phyloP scores from a whole-genome alignment of 1,139 yeast species.

The Kluyveromyces sp. region DNA sequence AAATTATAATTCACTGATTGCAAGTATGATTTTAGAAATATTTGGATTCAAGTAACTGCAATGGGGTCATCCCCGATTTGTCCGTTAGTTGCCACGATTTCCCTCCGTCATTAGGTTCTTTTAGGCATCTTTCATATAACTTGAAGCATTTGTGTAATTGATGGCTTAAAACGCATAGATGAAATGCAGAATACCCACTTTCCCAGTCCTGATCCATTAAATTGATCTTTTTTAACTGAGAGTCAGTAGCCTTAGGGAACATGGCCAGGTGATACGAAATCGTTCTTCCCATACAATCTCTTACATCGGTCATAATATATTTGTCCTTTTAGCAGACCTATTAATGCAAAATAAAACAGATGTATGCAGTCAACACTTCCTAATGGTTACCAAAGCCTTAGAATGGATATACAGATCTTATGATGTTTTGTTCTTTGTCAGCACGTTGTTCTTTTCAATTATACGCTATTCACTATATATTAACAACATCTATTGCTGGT shows the following conservation, averaged over 20 bases:
- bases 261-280: conserved; percentile 1
- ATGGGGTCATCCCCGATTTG: conserved; percentile 56
- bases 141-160: conserved; percentile 28
- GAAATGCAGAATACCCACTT: conserved; percentile 79
- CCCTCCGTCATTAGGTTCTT: neutral
- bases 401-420: no score
- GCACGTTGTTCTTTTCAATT: no score
- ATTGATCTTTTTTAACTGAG: conserved; percentile 40
- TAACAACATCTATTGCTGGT: no score
- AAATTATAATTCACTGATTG: neutral
- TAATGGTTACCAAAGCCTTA: no score
- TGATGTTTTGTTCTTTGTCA: no score
- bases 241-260: neutral
- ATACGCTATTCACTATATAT: no score
- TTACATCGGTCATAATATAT: conserved; percentile 5
- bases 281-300: conserved; percentile 6
- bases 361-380: no score
- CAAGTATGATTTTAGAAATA: neutral
- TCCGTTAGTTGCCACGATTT: conserved; percentile 45
- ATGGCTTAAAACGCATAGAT: conserved; percentile 30
- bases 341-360: neutral
- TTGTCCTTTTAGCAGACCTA: neutral
- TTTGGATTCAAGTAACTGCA: conserved; percentile 37
- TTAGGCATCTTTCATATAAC: conserved; percentile 36
- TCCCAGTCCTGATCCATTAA: conserved; percentile 53